Base-by-base conservation (phyloP, 768 basidiomycete genomes). In the Auriscalpium microsporum region DNA sequence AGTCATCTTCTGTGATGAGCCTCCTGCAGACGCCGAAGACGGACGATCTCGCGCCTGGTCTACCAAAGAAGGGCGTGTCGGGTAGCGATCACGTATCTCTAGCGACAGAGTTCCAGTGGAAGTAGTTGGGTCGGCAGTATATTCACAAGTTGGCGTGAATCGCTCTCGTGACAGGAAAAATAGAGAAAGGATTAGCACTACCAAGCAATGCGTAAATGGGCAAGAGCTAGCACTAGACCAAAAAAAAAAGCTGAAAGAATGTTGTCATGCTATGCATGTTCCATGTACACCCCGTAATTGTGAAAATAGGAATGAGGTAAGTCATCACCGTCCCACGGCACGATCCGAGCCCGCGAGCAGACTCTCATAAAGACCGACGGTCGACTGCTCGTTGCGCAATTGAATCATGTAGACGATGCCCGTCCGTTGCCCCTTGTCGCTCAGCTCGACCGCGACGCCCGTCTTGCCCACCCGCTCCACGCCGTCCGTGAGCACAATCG, bases 401-500 rank as follows among this genome's bases (percentile, higher is more conserved):
- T 98, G 94, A 53, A 98, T 85, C 96, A 99, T 96, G 70, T 99
- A 96, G 54, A 98, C 75, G 66, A 97, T 83, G 23, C 95, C 96
- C 13, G 94, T 94, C 57, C 95, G 81, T 49, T 81, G 69, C n/a
- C 96, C 96, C 55, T 84, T 78, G 73, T 94, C 90, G 69, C 90
- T 94, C 51, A 99, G 72, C 70, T 98, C 95, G 59, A 99, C 86
- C 46, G 96, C 96, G 42, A 99, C 87, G 13, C 96, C 96, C 2
- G 95, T 98, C 73, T 95, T 97, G 19, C 91, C 96, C n/a, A 99
- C 95, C 47, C 95, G 79, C 72, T 99, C 96, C 28, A 98, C 95
- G 8, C 94, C 96, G 68, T 97, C 94, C 5, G 86, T 91, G 51
- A 97, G 75, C 34, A 99, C 90, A 58, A 98, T 96, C 7, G 96